Evolutionary conservation across 2,329 filamentous ascomycete species (phyloP), one percentile per base, ranked within the genome.

Genomic region (Fusarium sp.): DNA sequence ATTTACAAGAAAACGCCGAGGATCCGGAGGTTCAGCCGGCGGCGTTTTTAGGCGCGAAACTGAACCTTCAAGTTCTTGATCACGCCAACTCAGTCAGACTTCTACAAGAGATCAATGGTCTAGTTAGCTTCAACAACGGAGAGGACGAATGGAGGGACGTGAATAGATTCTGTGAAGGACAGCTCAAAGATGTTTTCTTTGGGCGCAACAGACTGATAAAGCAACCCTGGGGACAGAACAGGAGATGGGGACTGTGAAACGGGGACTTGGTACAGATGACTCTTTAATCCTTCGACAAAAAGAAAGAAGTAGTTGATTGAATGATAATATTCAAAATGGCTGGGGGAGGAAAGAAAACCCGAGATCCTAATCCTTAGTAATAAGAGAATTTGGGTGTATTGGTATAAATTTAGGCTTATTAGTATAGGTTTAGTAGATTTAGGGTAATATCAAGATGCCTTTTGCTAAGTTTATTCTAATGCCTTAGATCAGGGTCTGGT

Each of bases 91-190:
- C 38, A 3, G 38, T 1, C 38, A 26, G 5, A 13, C 42, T 45
- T 9, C 17, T 26, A 9, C 24, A 13, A 20, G n/a, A 45, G 20
- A 20, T 13, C 2, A 1, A 26, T 26, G 4, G 6, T 9, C 7
- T 20, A 1, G 11, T 5, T 3, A 45, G 7, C 1, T 12, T 11
- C 0, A 13, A 1, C 11, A 6, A 13, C 3, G 42, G 26, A 26
- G 24, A 36, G 30, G n/a, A 15, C 0, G 24, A 5, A 26, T 53
- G 18, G 50, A 0, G 3, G 3, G n/a, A 35, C 6, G 9, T 53
- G 17, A 53, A 22, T 26, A 14, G 9, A 0, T 0, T 53, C 0
- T 36, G 32, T 22, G 17, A 53, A 11, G 4, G 5, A 15, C 32
- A 36, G n/a, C 48, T 36, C 8, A 4, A 6, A 26, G 17, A 11